phyloP scores from a whole-genome alignment of 2,329 filamentous ascomycete species.

The Ceratocystis huliohia region DNA sequence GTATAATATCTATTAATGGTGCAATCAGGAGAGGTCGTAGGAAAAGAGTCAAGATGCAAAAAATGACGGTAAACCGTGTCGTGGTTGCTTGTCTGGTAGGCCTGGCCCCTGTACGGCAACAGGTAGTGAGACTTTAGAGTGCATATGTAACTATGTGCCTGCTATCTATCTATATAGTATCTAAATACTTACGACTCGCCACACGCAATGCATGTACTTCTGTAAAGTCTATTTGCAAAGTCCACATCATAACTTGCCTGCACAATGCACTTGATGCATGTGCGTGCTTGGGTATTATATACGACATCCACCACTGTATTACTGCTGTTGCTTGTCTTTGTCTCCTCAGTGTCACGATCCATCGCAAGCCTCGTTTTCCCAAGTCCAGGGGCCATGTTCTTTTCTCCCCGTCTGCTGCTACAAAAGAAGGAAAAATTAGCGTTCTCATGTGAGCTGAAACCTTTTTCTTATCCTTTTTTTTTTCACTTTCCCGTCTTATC shows the following conservation, averaged over 20 bases:
- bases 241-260: too few species aligned
- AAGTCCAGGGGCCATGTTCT: not conserved
- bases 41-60: not conserved
- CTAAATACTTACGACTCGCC: slow-evolving; percentile 1
- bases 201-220: too few species aligned
- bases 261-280: too few species aligned
- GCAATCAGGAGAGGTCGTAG: too few species aligned
- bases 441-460: not conserved
- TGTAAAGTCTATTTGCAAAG: too few species aligned
- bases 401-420: not conserved
- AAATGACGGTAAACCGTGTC: too few species aligned
- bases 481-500: not conserved
- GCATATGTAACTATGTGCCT: not conserved
- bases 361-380: slow-evolving; percentile 2
- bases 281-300: too few species aligned
- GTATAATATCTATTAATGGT: too few species aligned
- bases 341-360: not conserved
- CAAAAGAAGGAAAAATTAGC: too few species aligned
- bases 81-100: too few species aligned
- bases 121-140: not conserved
- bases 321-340: not conserved
- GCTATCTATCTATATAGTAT: not conserved
- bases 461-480: not conserved
- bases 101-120: not conserved
- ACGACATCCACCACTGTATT: too few species aligned